Percentiles rank a stretch among this genome's conserved stretches.
Conservation (phyloP, 306 rosid species). For the Sicyos edulis region DNA sequence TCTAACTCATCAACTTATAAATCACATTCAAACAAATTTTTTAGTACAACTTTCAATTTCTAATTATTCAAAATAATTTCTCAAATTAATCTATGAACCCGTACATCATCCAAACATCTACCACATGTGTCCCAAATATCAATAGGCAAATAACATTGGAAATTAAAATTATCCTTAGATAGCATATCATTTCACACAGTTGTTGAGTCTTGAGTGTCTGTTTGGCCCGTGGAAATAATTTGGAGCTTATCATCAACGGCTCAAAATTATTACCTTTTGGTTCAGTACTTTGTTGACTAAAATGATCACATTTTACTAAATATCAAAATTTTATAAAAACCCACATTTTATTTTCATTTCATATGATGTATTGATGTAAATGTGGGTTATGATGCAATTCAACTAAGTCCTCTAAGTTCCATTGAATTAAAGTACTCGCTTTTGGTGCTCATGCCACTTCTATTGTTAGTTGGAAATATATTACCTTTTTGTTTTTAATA, state of each 20-base stretch:
- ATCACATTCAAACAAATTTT: too few species aligned
- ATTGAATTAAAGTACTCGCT: constrained; percentile 1
- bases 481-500: neutral
- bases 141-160: neutral
- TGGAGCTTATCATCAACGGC: neutral
- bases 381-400: neutral
- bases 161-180: neutral
- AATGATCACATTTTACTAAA: neutral
- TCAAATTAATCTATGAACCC: too few species aligned
- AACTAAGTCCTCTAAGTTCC: neutral
- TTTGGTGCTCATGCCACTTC: constrained; percentile 14
- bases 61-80: too few species aligned
- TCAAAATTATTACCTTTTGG: neutral
- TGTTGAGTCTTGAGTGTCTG: neutral
- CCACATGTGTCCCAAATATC: neutral
- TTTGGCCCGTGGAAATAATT: neutral
- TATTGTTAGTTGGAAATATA: neutral
- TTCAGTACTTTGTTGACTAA: neutral
- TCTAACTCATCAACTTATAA: too few species aligned
- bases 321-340: neutral
- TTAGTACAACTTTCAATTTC: too few species aligned
- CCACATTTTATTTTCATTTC: neutral
- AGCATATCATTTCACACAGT: neutral
- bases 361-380: neutral
- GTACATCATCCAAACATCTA: too few species aligned